Conservation (phyloP, 352 stramenopile genomes). For the Globisporangium lucens region DNA sequence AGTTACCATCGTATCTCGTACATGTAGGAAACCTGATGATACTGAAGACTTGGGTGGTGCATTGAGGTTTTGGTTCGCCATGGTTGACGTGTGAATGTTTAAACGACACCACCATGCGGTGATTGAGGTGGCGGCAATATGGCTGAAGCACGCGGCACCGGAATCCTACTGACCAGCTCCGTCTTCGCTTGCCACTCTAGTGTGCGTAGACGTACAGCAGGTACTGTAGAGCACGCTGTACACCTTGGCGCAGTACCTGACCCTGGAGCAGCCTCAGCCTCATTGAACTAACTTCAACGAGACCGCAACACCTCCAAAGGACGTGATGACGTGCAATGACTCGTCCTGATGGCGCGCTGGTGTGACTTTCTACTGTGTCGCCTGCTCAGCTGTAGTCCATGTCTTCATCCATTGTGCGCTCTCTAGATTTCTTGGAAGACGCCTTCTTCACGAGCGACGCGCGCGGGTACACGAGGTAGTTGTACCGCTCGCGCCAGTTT, state of each 20-base stretch:
- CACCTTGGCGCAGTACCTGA: background rate
- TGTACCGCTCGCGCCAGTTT: slow-evolving; percentile 34
- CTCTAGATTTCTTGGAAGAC: slow-evolving; percentile 46
- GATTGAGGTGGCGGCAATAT: background rate
- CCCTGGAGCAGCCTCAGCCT: background rate
- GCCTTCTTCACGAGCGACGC: slow-evolving; percentile 36
- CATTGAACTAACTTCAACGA: background rate
- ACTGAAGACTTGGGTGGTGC: background rate
- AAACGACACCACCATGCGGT: background rate
- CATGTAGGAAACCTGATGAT: background rate
- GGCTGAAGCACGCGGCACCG: background rate
- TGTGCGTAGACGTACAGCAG: background rate
- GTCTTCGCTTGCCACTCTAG: background rate
- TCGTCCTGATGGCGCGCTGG: background rate
- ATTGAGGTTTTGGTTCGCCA: background rate
- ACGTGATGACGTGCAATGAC: background rate
- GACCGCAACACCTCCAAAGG: background rate
- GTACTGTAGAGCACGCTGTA: background rate
- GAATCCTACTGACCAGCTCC: background rate
- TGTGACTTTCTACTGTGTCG: background rate
- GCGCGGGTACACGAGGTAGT: slow-evolving; percentile 52
- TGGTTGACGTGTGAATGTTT: background rate
- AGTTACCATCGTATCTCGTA: too few relatives aligned
- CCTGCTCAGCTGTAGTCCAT: slow-evolving; percentile 51
- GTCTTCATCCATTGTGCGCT: slow-evolving; percentile 38